Evolutionary conservation across 768 basidiomycete species (phyloP).

Genomic region (Ramaria rubella): DNA sequence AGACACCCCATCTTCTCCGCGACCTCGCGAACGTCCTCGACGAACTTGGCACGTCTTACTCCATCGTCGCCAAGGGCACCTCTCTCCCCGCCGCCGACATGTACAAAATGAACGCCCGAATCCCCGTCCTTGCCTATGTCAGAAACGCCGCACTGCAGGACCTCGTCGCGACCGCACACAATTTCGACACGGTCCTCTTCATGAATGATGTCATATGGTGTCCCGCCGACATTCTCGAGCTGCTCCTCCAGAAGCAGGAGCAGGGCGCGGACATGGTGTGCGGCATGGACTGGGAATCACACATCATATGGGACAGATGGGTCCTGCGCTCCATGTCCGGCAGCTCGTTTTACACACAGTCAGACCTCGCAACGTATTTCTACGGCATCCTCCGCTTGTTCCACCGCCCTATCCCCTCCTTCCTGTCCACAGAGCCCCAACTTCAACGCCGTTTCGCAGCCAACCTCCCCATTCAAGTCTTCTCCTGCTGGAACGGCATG

Average conservation of each 20-base stretch:
- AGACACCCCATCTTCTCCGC: conserved; percentile 38
- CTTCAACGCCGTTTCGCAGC: conserved; percentile 35
- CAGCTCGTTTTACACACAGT: conserved; percentile 36
- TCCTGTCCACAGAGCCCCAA: conserved; percentile 37
- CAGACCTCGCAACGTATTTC: conserved; percentile 40
- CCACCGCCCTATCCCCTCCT: conserved; percentile 24
- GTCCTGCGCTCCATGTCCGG: conserved; percentile 6
- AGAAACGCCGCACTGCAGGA: conserved; percentile 41
- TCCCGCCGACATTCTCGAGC: conserved; percentile 38
- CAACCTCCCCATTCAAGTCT: conserved; percentile 39
- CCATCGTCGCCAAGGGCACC: background rate
- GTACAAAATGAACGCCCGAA: conserved; percentile 42
- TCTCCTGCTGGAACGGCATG: conserved; percentile 45
- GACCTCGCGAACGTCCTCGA: conserved; percentile 37
- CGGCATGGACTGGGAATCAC: conserved; percentile 41
- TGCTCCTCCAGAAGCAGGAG: conserved; percentile 33
- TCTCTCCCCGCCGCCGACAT: too few relatives aligned
- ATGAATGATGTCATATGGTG: conserved; percentile 45
- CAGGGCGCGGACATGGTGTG: conserved; percentile 43
- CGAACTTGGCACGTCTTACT: conserved; percentile 27
- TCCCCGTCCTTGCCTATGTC: conserved; percentile 41
- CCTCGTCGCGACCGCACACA: conserved; percentile 31
- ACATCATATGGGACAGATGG: conserved; percentile 37
- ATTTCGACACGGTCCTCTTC: conserved; percentile 31
- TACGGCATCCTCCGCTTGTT: conserved; percentile 25